Evolutionary conservation across 2,329 filamentous ascomycete species (phyloP).

Genomic region (Fusarium sp.): DNA sequence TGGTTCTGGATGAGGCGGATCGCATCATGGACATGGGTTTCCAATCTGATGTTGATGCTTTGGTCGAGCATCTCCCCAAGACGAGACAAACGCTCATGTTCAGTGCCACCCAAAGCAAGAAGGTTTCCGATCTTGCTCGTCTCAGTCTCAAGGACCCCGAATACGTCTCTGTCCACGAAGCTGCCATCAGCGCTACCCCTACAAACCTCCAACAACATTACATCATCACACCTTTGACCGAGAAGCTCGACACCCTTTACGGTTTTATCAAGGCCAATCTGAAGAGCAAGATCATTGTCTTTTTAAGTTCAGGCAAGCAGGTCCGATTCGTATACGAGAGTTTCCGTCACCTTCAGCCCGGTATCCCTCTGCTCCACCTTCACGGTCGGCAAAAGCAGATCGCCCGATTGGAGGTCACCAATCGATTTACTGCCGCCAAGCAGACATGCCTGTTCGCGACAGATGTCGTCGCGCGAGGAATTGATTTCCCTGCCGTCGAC

Average conservation of each 20-base stretch:
- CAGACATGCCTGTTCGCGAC: slow-evolving; percentile 93
- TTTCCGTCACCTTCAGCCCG: slow-evolving; percentile 92
- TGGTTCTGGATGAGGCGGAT: slow-evolving; percentile 96
- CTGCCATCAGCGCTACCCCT: slow-evolving; percentile 82
- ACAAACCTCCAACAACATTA: slow-evolving; percentile 90
- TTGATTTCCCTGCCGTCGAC: slow-evolving; percentile 96
- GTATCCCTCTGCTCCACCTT: slow-evolving; percentile 91
- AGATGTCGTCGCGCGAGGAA: slow-evolving; percentile 91
- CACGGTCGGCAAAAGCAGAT: slow-evolving; percentile 94
- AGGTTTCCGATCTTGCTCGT: slow-evolving; percentile 89
- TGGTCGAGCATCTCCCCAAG: slow-evolving; percentile 89
- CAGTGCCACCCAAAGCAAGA: slow-evolving; percentile 95
- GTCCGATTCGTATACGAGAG: slow-evolving; percentile 96
- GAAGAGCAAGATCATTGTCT: slow-evolving; percentile 95
- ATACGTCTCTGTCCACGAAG: slow-evolving; percentile 93
- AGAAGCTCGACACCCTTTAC: slow-evolving; percentile 93
- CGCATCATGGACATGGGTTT: slow-evolving; percentile 99
- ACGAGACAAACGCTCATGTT: slow-evolving; percentile 92
- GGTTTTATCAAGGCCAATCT: slow-evolving; percentile 92
- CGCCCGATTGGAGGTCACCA: slow-evolving; percentile 87
- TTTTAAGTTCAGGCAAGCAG: slow-evolving; percentile 94
- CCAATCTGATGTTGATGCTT: slow-evolving; percentile 87
- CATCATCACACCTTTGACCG: slow-evolving; percentile 82
- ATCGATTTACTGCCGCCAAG: slow-evolving; percentile 82
- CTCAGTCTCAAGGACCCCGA: slow-evolving; percentile 90